These are phyloP conservation scores for Irpex lacteus DNA, from an alignment of 1,284 basidiomycete species.

Conservation along the genomic window DNA sequence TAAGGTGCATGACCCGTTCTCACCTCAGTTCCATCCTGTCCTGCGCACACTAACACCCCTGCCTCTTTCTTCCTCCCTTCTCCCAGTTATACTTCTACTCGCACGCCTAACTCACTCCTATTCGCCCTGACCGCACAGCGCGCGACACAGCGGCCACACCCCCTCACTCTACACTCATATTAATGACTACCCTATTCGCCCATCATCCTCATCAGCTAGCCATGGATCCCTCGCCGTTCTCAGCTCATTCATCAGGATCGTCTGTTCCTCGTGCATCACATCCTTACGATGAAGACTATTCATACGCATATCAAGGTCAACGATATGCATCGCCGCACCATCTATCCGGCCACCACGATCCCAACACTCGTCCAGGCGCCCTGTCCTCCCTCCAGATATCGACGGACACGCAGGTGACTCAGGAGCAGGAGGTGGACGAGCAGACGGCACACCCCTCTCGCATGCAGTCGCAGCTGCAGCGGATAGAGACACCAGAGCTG, in stretches of 20 bases:
- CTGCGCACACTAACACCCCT: not conserved
- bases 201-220: constrained; percentile 19
- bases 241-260: constrained; percentile 15
- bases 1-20: not conserved
- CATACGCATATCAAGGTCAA: constrained; percentile 1
- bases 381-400: constrained; percentile 25
- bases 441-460: constrained; percentile 31
- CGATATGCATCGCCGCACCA: constrained; percentile 9
- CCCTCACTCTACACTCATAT: constrained; percentile 17
- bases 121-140: constrained; percentile 11
- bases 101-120: not conserved
- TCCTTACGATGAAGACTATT: not conserved
- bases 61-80: not conserved
- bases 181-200: constrained; percentile 29
- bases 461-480: constrained; percentile 15
- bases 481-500: constrained; percentile 1
- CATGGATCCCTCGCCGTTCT: constrained; percentile 10
- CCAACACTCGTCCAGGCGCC: constrained; percentile 8
- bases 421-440: constrained; percentile 23
- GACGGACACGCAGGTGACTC: constrained; percentile 15
- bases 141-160: constrained; percentile 7
- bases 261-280: constrained; percentile 3
- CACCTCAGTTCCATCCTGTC: not conserved
- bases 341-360: constrained; percentile 3
- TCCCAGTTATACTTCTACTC: not conserved